Evolutionary conservation across 768 basidiomycete genomes (phyloP).

Genomic region (Termitomyces sp.): DNA sequence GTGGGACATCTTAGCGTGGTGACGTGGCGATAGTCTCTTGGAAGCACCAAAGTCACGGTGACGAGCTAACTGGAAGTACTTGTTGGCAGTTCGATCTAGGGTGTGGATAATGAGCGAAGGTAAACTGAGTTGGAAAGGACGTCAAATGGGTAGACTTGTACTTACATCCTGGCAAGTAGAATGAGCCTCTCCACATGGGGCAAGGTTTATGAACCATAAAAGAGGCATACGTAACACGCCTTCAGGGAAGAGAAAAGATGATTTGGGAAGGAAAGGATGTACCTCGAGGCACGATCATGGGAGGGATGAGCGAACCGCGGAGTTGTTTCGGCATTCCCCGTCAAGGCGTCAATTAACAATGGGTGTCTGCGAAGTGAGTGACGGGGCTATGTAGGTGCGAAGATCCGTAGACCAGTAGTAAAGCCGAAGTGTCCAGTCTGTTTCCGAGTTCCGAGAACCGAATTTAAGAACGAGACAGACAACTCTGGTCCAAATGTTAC

Average conservation of each 20-base stretch:
- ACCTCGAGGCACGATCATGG: not conserved
- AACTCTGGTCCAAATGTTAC: not conserved
- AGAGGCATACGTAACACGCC: not conserved
- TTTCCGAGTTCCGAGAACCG: not conserved
- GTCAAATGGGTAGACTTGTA: not conserved
- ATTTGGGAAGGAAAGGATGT: not conserved
- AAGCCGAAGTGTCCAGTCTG: not conserved
- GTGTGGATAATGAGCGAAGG: not conserved
- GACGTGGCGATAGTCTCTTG: not conserved
- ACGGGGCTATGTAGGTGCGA: not conserved
- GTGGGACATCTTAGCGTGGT: not conserved
- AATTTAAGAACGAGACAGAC: not conserved
- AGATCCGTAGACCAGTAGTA: too few relatives aligned
- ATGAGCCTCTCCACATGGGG: not conserved
- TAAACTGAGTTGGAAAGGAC: not conserved
- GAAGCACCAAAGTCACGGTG: too few relatives aligned
- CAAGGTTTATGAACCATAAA: not conserved
- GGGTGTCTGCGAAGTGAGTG: not conserved
- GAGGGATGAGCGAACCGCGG: not conserved
- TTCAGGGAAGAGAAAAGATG: not conserved
- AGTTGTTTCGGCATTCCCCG: not conserved
- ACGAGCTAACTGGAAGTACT: not conserved
- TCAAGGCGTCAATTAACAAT: not conserved
- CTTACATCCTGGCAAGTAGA: not conserved
- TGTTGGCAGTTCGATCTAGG: not conserved